A percentile compares a stretch with the other conserved stretches of the same genome.
Conservation (phyloP, 306 rosid species). For the Luffa acutangula region DNA sequence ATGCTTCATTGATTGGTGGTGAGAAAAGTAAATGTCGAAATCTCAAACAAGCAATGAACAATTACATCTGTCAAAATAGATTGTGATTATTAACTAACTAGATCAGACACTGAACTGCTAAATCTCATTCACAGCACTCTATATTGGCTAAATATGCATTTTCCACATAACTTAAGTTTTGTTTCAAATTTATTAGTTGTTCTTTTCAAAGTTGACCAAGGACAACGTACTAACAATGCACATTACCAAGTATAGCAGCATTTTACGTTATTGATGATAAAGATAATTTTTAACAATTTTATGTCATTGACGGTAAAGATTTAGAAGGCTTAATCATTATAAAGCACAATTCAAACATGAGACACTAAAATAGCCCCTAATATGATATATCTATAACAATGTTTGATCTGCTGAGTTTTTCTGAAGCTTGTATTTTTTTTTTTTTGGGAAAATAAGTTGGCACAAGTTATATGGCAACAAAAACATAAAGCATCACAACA, state of each 20-base stretch:
- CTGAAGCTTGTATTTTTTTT: background rate
- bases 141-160: background rate
- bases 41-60: background rate
- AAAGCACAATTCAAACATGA: background rate
- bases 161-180: background rate
- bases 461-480: background rate
- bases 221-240: background rate
- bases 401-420: background rate
- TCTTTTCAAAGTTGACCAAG: background rate
- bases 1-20: constrained; percentile 52
- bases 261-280: too few species aligned
- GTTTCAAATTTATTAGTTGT: background rate
- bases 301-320: background rate
- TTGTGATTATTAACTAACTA: background rate
- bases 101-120: background rate
- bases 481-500: background rate
- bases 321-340: background rate
- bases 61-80: background rate
- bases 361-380: background rate
- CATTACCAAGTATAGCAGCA: background rate
- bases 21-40: background rate
- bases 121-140: background rate
- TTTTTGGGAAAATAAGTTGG: background rate
- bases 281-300: too few species aligned
- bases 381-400: background rate